Conservation (phyloP, 805 yeast species). For the Debaryomyces maramus region DNA sequence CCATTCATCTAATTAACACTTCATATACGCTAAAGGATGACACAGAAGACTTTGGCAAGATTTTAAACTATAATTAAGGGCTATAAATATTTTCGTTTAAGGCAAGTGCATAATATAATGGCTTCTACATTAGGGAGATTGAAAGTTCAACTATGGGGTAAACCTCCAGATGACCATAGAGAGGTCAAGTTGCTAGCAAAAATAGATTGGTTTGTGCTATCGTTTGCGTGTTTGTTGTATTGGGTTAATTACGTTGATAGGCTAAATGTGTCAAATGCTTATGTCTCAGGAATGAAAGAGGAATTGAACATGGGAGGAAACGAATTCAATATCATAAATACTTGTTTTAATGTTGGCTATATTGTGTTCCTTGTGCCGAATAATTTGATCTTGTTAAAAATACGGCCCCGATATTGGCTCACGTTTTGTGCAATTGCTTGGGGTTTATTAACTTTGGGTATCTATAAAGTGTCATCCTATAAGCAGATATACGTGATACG, state of each 20-base stretch:
- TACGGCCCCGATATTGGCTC: constrained; percentile 59
- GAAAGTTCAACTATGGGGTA: constrained; percentile 31
- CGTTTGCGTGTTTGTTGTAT: constrained; percentile 42
- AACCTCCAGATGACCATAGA: constrained; percentile 27
- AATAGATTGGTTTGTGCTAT: constrained; percentile 42
- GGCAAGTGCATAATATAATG: not conserved
- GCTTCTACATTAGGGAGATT: constrained; percentile 2
- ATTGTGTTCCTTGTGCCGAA: constrained; percentile 63
- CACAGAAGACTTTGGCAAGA: no score
- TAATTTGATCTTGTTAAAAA: constrained; percentile 49
- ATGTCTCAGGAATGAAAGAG: constrained; percentile 67
- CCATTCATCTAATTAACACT: no score
- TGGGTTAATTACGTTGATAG: constrained; percentile 60
- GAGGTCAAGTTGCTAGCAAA: constrained; percentile 34
- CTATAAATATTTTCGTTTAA: no score
- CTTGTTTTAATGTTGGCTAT: constrained; percentile 62
- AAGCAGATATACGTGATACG: constrained; percentile 55
- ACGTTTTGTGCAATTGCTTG: constrained; percentile 54
- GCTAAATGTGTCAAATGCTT: constrained; percentile 42
- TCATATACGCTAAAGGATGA: no score
- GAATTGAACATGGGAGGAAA: constrained; percentile 49
- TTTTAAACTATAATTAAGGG: no score
- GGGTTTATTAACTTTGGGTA: constrained; percentile 55
- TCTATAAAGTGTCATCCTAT: constrained; percentile 48
- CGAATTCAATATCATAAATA: constrained; percentile 51